Base-by-base conservation (phyloP, 1,284 basidiomycete genomes). In the Stereum hirsutum region DNA sequence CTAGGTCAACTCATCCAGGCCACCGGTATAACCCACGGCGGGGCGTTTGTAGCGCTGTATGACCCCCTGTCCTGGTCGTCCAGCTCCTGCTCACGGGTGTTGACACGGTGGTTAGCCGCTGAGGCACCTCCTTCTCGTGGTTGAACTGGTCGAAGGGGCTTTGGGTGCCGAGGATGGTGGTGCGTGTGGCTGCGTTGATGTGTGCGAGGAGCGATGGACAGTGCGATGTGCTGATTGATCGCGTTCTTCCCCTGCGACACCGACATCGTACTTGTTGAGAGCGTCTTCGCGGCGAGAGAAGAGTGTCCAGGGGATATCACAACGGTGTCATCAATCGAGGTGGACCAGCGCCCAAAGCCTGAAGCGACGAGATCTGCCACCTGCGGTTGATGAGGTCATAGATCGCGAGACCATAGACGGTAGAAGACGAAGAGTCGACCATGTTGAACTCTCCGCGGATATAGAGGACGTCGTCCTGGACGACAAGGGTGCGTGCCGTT, bases 1-100 rank as follows among this genome's bases (percentile, higher is more conserved):
- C 57, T 97, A 93, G 0, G 96, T 94, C 27, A 97, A 82, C 53
- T 91, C 87, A 57, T 93, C 95, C 78, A 89, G 85, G 60, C 93
- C 90, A 23, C 89, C 89, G 23, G 86, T 84, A 58, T 90, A 94
- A 40, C 79, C 78, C 39, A 77, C 75, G 14, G 78, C 74, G 23
- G 77, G 72, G 42, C 76, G 71, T 44, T 73, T 74, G 64, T 96
- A 90, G 41, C 92, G 81, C 57, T 89, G 81, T 51, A 81, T 85
- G 53, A 95, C 69, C 54, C 88, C 82, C 54, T 81, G 63, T 90
- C 87, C 54, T 81, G 75, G 52, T 93, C 88, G 52, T 91, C 81
- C 44, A 86, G 72, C 54, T 89, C 82, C 24, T 83, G 79, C 26
- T 87, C 72, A 41, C 79, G 66, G 33, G 79, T 77, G 57, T 94